A percentile compares a stretch with the other conserved stretches of the same genome.
Evolutionary conservation across 805 yeast genomes (phyloP).

Genomic region (Candida glaebosa): DNA sequence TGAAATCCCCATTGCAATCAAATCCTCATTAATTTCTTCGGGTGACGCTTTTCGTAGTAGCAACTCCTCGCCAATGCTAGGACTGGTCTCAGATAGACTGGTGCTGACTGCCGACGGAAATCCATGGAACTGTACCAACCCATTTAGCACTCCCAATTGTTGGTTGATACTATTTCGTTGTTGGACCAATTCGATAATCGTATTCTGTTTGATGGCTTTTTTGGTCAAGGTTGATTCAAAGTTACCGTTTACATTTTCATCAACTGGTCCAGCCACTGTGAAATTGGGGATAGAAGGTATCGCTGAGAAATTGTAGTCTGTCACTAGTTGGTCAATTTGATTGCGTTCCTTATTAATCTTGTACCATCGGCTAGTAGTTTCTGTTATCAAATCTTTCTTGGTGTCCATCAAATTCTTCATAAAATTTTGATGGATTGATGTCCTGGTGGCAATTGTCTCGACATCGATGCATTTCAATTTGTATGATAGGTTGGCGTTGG

Average conservation of each 20-base stretch:
- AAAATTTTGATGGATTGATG: conserved; percentile 80
- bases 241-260: conserved; percentile 2
- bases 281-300: conserved; percentile 29
- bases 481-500: conserved; percentile 47
- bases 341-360: conserved; percentile 86
- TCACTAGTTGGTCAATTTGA: conserved; percentile 64
- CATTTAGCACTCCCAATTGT: conserved; percentile 68
- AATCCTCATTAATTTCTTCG: conserved; percentile 73
- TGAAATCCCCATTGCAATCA: conserved; percentile 57
- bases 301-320: conserved; percentile 48
- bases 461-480: conserved; percentile 71
- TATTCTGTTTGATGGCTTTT: conserved; percentile 33
- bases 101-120: conserved; percentile 74
- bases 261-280: conserved; percentile 14
- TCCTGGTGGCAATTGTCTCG: conserved; percentile 77
- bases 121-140: conserved; percentile 63
- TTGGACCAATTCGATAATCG: conserved; percentile 46
- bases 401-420: conserved; percentile 63
- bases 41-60: conserved; percentile 56
- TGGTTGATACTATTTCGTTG: conserved; percentile 64
- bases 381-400: conserved; percentile 59
- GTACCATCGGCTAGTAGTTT: conserved; percentile 87
- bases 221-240: conserved; percentile 21
- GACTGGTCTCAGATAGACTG: conserved; percentile 20
- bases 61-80: conserved; percentile 23